Evolutionary conservation across 2,329 filamentous ascomycete genomes (phyloP).

Genomic region (Aspergillus pseudoglaucus): DNA sequence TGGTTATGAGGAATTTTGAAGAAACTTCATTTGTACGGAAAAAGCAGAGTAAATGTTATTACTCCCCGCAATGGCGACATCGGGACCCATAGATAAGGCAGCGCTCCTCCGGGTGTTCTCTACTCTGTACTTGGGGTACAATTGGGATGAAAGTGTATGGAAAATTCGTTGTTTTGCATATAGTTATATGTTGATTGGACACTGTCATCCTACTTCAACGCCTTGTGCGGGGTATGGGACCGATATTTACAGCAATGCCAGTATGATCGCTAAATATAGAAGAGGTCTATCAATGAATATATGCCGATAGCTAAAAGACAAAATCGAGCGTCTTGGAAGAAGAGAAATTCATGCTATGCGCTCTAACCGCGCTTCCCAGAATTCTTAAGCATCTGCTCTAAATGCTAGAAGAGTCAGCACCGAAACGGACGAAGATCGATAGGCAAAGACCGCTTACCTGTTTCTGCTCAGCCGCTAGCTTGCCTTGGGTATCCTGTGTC

Average conservation of each 20-base stretch:
- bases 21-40: too few species aligned
- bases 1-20: too few species aligned
- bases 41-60: neutral
- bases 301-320: neutral
- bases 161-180: too few species aligned
- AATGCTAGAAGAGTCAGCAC: slow-evolving; percentile 26
- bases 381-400: slow-evolving; percentile 35
- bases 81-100: neutral
- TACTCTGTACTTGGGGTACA: too few species aligned
- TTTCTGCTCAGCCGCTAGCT: slow-evolving; percentile 61
- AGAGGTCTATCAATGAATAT: too few species aligned
- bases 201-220: too few species aligned
- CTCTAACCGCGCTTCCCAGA: slow-evolving; percentile 23
- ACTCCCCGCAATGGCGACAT: neutral
- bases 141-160: too few species aligned
- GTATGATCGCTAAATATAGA: too few species aligned
- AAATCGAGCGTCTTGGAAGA: neutral
- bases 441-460: slow-evolving; percentile 26
- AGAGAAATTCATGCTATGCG: neutral
- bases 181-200: too few species aligned
- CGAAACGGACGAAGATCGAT: neutral
- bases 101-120: too few species aligned
- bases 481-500: slow-evolving; percentile 40
- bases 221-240: too few species aligned
- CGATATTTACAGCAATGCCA: too few species aligned